Percentiles rank a stretch among this genome's conserved stretches.
phyloP scores from a whole-genome alignment of 805 yeast species.

The Clavispora vitiphila region DNA sequence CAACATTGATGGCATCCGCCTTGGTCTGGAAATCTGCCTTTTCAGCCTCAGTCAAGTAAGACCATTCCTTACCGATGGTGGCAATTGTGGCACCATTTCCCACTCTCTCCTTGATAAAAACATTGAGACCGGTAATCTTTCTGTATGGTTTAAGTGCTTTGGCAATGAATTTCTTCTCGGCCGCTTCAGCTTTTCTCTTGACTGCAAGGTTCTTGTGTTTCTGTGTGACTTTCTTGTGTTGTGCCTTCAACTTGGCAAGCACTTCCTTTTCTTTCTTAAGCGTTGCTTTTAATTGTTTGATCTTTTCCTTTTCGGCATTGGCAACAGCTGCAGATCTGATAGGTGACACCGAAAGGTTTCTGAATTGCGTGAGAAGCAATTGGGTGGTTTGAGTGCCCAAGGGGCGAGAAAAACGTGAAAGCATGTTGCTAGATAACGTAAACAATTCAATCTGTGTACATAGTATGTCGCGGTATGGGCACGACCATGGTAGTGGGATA shows the following conservation, averaged over 20 bases:
- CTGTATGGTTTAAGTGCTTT: constrained; percentile 23
- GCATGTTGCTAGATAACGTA: neutral
- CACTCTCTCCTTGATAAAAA: constrained; percentile 20
- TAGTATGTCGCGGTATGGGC: neutral
- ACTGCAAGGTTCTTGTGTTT: constrained; percentile 10
- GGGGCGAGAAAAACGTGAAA: neutral
- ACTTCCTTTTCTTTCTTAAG: constrained; percentile 9
- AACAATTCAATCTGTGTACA: neutral
- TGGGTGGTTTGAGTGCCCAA: neutral
- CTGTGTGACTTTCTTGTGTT: constrained; percentile 8
- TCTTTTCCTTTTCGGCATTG: constrained; percentile 10
- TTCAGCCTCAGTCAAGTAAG: constrained; percentile 22
- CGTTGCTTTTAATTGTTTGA: constrained; percentile 16
- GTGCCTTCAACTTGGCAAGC: constrained; percentile 11
- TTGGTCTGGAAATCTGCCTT: constrained; percentile 20
- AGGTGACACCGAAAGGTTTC: neutral
- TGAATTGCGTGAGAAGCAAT: neutral
- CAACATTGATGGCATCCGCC: constrained; percentile 27
- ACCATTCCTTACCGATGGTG: constrained; percentile 20
- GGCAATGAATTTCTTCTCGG: constrained; percentile 8
- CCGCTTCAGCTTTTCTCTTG: constrained; percentile 7
- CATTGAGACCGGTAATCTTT: constrained; percentile 19
- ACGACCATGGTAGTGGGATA: no score
- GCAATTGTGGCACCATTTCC: constrained; percentile 10
- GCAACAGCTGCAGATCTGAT: neutral